Evolutionary conservation across 2,329 filamentous ascomycete genomes (phyloP), one percentile per base, ranked within the genome.

Genomic region (Scleromitrula shiraiana): DNA sequence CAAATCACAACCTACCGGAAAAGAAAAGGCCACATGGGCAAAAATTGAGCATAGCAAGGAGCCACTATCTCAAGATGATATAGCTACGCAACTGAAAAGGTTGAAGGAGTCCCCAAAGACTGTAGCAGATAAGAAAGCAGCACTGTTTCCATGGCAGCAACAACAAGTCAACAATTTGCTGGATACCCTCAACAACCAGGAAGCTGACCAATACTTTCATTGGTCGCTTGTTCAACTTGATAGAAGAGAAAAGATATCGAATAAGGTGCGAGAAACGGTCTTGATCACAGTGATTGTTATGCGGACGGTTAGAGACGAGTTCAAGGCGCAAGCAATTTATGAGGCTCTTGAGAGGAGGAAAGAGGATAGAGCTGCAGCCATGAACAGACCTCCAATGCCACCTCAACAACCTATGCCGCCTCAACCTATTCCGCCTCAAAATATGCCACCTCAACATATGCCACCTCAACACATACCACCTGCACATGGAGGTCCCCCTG

Each of bases 171-270:
- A 56, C 15, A 52, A 42, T 7, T 40, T 64, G 3, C 30, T 64
- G 32, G 62, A 64, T 33, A 49, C 52, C 3, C 52, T 62, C 24
- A 56, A 43, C 20, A 53, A 32, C 2, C 51, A 44, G 22, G 58
- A 64, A 33, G 5, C 3, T 2, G 56, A 63, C 23, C 39, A 26
- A 2, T 43, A 54, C 35, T 64, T 62, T 50, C 50, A 56, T 33
- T 65, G 58, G 59, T 56, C 57, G 2, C 50, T 64, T 22, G 55
- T 51, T 5, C 61, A 64, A 42, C 43, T 64, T 14, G 56, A 59
- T 12, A 53, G 49, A 24, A 51, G 50, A 40, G 42, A 44, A 15
- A 51, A 50, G 24, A 46, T 32, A 9, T 10, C 26, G 32, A 33
- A 51, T 26, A 38, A 54, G 49, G 45, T 50, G 22, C 32, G 53